Evolutionary conservation across 176 grass and related monocot species (phyloP).

Genomic region (Poa annua): DNA sequence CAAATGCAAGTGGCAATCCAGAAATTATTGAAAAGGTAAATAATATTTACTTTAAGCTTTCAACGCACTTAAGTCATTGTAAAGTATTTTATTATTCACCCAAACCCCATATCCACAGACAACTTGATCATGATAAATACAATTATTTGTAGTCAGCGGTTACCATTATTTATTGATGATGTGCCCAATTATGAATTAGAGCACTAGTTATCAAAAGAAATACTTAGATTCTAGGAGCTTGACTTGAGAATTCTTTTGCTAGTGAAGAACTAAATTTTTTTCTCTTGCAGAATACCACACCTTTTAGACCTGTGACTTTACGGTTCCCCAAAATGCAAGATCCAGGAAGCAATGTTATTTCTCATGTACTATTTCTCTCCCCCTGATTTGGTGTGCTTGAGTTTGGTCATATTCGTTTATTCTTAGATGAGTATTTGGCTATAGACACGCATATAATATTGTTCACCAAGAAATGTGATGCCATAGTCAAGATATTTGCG

Average conservation of each 20-base stretch:
- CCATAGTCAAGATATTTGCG: not conserved
- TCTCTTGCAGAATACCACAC: not conserved
- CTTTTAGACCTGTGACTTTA: not conserved
- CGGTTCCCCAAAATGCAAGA: not conserved
- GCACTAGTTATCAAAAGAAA: not conserved
- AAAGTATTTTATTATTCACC: not conserved
- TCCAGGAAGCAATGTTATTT: not conserved
- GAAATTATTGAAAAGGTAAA: not conserved
- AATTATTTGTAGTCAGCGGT: not conserved
- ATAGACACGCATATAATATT: no score
- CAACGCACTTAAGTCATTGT: not conserved
- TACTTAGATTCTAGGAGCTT: not conserved
- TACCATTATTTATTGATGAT: not conserved
- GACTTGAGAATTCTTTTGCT: not conserved
- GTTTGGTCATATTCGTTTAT: not conserved
- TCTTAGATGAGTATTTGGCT: not conserved
- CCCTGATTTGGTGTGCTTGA: not conserved
- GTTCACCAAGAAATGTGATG: not conserved
- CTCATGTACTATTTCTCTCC: not conserved
- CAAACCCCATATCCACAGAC: not conserved
- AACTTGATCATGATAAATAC: not conserved
- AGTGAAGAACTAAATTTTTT: not conserved
- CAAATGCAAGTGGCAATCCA: not conserved
- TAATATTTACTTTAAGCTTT: not conserved
- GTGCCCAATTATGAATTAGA: not conserved